These are phyloP conservation scores for Alternaria sp. DNA, from an alignment of 2,329 filamentous ascomycete species.

Conservation along the genomic window DNA sequence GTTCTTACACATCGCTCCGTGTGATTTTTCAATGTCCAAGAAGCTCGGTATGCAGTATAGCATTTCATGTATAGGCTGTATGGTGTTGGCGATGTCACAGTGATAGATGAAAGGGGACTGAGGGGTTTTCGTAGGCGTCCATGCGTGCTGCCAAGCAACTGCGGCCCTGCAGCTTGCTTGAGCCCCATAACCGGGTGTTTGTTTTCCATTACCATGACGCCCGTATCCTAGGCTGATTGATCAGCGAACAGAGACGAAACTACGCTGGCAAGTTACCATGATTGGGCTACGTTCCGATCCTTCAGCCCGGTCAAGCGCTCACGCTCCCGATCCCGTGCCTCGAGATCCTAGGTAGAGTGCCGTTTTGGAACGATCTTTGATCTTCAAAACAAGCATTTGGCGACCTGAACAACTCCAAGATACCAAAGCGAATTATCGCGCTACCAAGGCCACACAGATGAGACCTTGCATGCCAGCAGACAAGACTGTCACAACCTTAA, in stretches of 20 bases:
- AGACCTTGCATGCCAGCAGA: not conserved
- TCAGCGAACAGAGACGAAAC: not conserved
- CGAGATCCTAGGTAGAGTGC: not conserved
- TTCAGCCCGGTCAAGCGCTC: conserved; percentile 4
- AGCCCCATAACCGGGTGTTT: conserved; percentile 6
- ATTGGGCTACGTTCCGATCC: not conserved
- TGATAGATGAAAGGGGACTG: conserved; percentile 16
- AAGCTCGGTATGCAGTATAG: conserved; percentile 9
- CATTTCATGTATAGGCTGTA: not conserved
- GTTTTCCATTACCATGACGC: not conserved
- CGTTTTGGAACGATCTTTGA: not conserved
- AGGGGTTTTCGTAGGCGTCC: conserved; percentile 6
- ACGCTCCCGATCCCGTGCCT: not conserved
- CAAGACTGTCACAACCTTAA: not conserved
- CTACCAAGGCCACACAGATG: not conserved
- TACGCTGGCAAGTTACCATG: not conserved
- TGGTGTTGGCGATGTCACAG: conserved; percentile 3
- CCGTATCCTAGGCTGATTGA: not conserved
- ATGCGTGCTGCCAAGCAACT: conserved; percentile 10
- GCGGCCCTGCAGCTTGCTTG: not conserved
- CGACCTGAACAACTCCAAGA: not conserved
- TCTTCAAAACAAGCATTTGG: not conserved
- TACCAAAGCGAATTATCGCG: not conserved
- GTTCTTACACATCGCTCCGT: not conserved
- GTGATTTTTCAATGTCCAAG: not conserved